Evolutionary conservation across 345 rosid species (phyloP).

Genomic region (Aquilaria yunnanensis): DNA sequence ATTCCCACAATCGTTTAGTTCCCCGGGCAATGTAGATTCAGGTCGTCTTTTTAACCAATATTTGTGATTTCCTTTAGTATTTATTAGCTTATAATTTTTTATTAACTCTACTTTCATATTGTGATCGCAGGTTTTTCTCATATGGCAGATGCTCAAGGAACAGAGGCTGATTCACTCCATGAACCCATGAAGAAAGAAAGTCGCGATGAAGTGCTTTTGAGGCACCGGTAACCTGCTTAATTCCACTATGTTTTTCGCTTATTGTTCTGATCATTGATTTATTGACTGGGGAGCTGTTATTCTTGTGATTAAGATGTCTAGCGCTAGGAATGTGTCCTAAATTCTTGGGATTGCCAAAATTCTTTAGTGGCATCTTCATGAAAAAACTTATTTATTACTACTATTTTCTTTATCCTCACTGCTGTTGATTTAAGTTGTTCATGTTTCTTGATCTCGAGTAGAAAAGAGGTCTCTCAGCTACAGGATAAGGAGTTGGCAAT

Average conservation of each 20-base stretch:
- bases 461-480: constrained; percentile 72
- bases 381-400: too few species aligned
- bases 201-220: constrained; percentile 56
- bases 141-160: constrained; percentile 32
- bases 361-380: too few species aligned
- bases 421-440: background rate
- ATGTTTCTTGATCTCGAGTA: constrained; percentile 12
- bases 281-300: background rate
- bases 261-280: background rate
- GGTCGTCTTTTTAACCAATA: too few species aligned
- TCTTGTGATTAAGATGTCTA: background rate
- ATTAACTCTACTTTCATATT: background rate
- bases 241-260: background rate
- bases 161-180: constrained; percentile 8
- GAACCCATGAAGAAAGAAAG: constrained; percentile 30
- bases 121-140: constrained; percentile 10
- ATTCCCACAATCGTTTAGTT: too few species aligned
- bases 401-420: background rate
- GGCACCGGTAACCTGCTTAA: constrained; percentile 41
- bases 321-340: too few species aligned
- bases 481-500: constrained; percentile 78
- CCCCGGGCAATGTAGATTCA: too few species aligned
- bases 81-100: too few species aligned
- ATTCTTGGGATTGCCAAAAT: too few species aligned
- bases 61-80: too few species aligned